phyloP scores from a whole-genome alignment of 2,329 filamentous ascomycete species.

The Aspergillus melleus region DNA sequence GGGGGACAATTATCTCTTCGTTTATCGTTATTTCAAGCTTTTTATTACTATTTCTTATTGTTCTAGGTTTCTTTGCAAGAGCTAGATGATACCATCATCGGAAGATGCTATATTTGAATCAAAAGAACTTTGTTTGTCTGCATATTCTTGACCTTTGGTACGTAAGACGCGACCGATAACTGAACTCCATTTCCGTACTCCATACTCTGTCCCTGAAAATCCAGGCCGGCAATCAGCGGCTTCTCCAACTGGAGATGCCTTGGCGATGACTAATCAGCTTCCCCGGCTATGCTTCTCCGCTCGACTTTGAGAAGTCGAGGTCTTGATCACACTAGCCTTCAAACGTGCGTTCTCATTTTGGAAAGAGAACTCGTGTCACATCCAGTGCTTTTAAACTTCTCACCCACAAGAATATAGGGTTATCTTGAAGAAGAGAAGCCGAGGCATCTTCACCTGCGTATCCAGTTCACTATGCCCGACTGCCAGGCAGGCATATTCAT shows the following conservation, averaged over 20 bases:
- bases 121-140: not conserved
- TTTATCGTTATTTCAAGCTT: not conserved
- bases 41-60: not conserved
- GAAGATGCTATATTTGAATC: not conserved
- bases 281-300: slow-evolving; percentile 8
- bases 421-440: not conserved
- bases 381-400: not conserved
- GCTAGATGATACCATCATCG: not conserved
- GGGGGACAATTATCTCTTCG: not conserved
- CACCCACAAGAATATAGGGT: not conserved
- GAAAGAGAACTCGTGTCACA: not conserved
- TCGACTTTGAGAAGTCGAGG: not conserved
- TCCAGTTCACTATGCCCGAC: slow-evolving; percentile 12
- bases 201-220: no score
- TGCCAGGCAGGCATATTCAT: slow-evolving; percentile 10
- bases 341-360: not conserved
- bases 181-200: not conserved
- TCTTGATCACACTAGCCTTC: not conserved
- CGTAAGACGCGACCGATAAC: no score
- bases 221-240: no score
- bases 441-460: not conserved
- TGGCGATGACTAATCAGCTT: slow-evolving; percentile 5
- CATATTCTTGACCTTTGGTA: no score
- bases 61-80: not conserved
- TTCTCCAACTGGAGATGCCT: not conserved